These are phyloP conservation scores for Pseudomicrostroma phylloplanum DNA, from an alignment of 1,284 basidiomycete species.

Conservation along the genomic window DNA sequence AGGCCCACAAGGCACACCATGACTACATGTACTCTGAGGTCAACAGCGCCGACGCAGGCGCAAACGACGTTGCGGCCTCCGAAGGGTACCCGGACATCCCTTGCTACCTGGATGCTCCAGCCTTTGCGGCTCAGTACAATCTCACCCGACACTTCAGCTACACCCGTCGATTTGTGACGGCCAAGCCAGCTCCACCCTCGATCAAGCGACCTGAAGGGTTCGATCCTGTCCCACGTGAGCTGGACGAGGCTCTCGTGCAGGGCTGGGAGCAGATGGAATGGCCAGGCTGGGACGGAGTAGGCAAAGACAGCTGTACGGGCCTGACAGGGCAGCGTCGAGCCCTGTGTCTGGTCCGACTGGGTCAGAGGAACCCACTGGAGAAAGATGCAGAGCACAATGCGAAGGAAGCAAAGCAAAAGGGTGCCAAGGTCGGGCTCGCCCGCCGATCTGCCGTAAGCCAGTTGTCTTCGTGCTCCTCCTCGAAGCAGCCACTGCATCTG, in stretches of 20 bases:
- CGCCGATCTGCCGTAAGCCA: background rate
- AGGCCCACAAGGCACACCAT: background rate
- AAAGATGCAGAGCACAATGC: background rate
- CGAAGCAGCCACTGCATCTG: background rate
- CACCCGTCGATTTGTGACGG: background rate
- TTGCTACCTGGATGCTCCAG: conserved; percentile 4
- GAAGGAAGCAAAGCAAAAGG: background rate
- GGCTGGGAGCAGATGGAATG: background rate
- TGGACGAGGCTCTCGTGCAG: background rate
- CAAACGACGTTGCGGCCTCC: background rate
- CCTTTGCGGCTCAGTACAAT: background rate
- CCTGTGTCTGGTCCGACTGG: background rate
- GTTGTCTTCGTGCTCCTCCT: background rate
- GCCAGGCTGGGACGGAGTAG: background rate
- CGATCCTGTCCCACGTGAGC: background rate
- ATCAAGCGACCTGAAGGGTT: background rate
- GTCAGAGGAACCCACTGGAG: background rate
- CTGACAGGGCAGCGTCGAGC: background rate
- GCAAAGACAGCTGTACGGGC: background rate
- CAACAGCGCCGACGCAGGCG: background rate
- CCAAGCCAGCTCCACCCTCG: background rate
- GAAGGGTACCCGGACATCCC: background rate
- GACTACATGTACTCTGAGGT: background rate
- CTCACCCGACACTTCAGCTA: conserved; percentile 3
- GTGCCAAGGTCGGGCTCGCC: background rate